A percentile compares a stretch with the other conserved stretches of the same genome.
phyloP scores from a whole-genome alignment of 768 basidiomycete genomes.

The Tricholoma terreum region DNA sequence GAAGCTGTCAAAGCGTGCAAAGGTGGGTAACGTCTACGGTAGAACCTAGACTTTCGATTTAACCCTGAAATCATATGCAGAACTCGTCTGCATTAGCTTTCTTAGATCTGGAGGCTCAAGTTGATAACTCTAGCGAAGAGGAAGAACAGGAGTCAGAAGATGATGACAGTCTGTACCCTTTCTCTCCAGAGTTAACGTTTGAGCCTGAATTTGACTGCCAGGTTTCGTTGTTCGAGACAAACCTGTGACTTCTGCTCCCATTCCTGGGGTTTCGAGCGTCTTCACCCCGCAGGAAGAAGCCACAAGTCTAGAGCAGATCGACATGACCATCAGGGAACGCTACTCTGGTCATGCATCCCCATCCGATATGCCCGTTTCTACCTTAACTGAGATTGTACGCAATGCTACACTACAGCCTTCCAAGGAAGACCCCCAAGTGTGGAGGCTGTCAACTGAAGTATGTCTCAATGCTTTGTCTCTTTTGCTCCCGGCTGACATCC shows the following conservation, averaged over 20 bases:
- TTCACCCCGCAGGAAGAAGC: not conserved
- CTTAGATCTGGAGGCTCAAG: not conserved
- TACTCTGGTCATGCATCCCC: not conserved
- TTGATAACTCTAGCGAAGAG: not conserved
- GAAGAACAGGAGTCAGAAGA: not conserved
- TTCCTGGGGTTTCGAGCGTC: not conserved
- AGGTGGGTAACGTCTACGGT: not conserved
- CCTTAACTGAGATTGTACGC: not conserved
- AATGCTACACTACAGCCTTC: not conserved
- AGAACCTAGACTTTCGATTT: not conserved
- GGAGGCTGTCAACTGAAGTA: not conserved
- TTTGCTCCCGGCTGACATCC: not conserved
- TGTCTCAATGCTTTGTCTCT: not conserved
- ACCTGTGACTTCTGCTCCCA: not conserved
- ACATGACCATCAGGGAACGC: not conserved
- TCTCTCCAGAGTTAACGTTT: no score
- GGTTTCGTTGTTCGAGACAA: not conserved
- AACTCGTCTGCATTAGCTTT: not conserved
- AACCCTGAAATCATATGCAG: not conserved
- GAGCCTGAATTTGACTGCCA: not conserved
- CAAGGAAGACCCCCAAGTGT: not conserved
- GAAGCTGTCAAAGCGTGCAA: no score
- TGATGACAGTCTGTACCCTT: not conserved
- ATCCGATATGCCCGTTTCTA: not conserved
- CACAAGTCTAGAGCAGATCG: not conserved